Conservation (phyloP, 352 stramenopile genomes). For the Bremia lactucae region DNA sequence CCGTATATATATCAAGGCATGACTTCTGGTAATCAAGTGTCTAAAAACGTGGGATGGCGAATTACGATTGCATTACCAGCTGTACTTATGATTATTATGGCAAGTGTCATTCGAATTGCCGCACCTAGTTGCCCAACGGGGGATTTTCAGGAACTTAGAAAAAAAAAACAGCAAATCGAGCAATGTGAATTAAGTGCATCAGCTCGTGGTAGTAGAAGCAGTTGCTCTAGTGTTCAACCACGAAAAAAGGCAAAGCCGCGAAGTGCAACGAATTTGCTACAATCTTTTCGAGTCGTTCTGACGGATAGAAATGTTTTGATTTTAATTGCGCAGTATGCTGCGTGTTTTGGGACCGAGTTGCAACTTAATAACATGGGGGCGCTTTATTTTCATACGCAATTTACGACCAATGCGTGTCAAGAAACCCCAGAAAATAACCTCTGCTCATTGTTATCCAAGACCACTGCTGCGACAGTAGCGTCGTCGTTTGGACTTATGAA, state of each 20-base stretch:
- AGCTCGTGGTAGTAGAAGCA: conserved; percentile 17
- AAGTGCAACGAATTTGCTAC: conserved; percentile 18
- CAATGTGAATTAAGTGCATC: conserved; percentile 25
- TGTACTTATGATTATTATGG: conserved; percentile 70
- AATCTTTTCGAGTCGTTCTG: conserved; percentile 46
- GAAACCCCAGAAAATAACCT: conserved; percentile 8
- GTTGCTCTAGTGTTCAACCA: conserved; percentile 14
- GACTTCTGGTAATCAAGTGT: conserved; percentile 37
- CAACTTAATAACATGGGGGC: conserved; percentile 93
- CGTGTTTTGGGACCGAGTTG: conserved; percentile 91
- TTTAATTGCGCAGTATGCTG: conserved; percentile 89
- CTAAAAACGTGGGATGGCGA: conserved; percentile 83
- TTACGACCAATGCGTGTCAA: conserved; percentile 47
- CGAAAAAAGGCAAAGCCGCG: conserved; percentile 8
- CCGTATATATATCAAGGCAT: conserved; percentile 83
- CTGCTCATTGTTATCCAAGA: conserved; percentile 42
- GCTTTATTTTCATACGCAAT: conserved; percentile 88
- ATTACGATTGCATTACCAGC: conserved; percentile 87
- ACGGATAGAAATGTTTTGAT: conserved; percentile 86
- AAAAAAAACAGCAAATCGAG: conserved; percentile 38
- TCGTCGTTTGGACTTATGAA: conserved; percentile 93
- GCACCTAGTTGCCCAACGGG: conserved; percentile 88
- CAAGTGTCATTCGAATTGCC: conserved; percentile 55
- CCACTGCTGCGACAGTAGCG: conserved; percentile 72
- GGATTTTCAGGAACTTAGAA: conserved; percentile 83